phyloP scores from a whole-genome alignment of 352 stramenopile species.

The Lagenidium sp. region DNA sequence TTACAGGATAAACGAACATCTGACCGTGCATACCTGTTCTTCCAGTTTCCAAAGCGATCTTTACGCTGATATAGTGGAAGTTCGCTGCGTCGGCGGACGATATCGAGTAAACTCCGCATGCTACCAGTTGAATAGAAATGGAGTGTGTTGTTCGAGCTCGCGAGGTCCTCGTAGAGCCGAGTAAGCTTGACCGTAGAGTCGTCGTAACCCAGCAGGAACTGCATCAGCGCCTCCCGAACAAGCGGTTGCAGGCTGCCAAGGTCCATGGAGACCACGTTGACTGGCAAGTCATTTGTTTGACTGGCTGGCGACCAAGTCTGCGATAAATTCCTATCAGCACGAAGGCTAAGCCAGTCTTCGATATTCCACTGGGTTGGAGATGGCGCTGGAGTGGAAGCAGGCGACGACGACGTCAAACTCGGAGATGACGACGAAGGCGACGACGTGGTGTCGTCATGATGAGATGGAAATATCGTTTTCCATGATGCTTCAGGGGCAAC shows the following conservation, averaged over 20 bases:
- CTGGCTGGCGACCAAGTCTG: not conserved
- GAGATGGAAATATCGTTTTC: not conserved
- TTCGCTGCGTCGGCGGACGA: not conserved
- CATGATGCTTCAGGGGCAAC: slow-evolving; percentile 8
- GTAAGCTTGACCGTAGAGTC: not conserved
- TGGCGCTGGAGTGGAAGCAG: not conserved
- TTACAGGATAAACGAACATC: not conserved
- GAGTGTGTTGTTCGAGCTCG: not conserved
- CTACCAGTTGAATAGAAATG: not conserved
- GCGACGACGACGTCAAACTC: not conserved
- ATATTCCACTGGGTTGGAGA: not conserved
- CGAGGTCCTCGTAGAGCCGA: not conserved
- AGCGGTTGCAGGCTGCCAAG: not conserved
- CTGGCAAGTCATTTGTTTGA: not conserved
- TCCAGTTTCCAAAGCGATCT: not conserved
- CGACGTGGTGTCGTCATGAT: not conserved
- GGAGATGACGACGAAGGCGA: not conserved
- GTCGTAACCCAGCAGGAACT: not conserved
- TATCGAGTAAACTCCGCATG: not conserved
- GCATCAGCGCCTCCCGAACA: not conserved
- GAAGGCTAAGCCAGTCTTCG: not conserved
- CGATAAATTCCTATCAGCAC: too few species aligned
- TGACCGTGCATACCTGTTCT: not conserved
- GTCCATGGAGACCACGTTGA: not conserved
- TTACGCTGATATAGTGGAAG: not conserved